Evolutionary conservation across 768 basidiomycete species (phyloP).

Genomic region (Boletus insuetus): DNA sequence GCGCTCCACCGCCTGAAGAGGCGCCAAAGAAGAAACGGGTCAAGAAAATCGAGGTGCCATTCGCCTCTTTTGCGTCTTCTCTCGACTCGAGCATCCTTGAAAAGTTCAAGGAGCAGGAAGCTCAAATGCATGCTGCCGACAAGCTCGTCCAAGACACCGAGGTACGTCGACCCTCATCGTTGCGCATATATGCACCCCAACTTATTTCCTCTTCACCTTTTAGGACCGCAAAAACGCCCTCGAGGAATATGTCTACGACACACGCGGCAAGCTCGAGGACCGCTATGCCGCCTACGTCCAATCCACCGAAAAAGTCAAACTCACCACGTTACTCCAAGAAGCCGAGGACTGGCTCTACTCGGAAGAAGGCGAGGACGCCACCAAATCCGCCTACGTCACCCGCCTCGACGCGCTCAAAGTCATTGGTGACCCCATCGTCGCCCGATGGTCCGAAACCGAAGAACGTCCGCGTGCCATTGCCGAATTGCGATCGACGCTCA

Average conservation of each 20-base stretch:
- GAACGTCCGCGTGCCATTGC: conserved; percentile 71
- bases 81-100: conserved; percentile 67
- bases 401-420: conserved; percentile 81
- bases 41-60: conserved; percentile 80
- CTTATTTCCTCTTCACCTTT: neutral
- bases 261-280: conserved; percentile 86
- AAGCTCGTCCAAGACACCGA: conserved; percentile 98
- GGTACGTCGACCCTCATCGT: conserved; percentile 42
- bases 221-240: conserved; percentile 98
- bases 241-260: conserved; percentile 98
- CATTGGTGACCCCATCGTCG: conserved; percentile 82
- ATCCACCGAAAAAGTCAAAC: conserved; percentile 70
- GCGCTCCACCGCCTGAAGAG: conserved; percentile 38
- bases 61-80: conserved; percentile 61
- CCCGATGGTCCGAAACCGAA: conserved; percentile 81
- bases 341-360: conserved; percentile 98
- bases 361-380: conserved; percentile 93
- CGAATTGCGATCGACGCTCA: conserved; percentile 82
- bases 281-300: conserved; percentile 78
- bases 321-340: conserved; percentile 65
- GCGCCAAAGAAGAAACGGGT: conserved; percentile 80
- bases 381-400: conserved; percentile 89
- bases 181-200: conserved; percentile 2
- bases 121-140: conserved; percentile 84
- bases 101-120: conserved; percentile 74